These are phyloP conservation scores for Aureobasidium sp. DNA, from an alignment of 2,329 filamentous ascomycete species.

Conservation along the genomic window DNA sequence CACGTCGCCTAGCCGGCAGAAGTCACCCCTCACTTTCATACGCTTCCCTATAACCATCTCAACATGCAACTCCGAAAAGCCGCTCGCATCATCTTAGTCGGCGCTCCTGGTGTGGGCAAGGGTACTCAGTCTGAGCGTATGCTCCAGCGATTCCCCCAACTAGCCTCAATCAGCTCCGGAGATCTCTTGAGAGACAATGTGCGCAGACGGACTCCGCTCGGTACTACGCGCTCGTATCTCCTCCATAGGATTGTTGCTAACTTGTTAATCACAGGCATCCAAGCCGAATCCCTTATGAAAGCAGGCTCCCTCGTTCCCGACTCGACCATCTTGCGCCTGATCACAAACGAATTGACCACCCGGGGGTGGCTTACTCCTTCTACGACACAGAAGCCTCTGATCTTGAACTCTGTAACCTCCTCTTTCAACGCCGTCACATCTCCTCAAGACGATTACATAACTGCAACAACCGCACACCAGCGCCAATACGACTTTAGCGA, in stretches of 20 bases:
- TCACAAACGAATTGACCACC: constrained; percentile 76
- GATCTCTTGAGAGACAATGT: constrained; percentile 91
- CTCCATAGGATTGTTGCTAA: neutral
- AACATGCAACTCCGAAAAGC: constrained; percentile 52
- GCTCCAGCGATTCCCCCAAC: constrained; percentile 75
- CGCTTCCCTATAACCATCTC: constrained; percentile 10
- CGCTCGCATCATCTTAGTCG: constrained; percentile 87
- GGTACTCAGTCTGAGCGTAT: constrained; percentile 91
- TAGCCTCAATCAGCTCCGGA: constrained; percentile 87
- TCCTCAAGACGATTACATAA: constrained; percentile 33
- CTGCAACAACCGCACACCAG: constrained; percentile 24
- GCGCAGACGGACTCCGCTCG: constrained; percentile 74
- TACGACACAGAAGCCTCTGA: constrained; percentile 29
- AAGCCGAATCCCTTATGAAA: constrained; percentile 84
- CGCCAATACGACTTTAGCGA: constrained; percentile 46
- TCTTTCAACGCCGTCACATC: constrained; percentile 3
- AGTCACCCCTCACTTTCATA: neutral
- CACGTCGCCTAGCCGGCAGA: neutral
- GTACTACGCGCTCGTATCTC: constrained; percentile 38
- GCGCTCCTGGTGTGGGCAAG: constrained; percentile 94
- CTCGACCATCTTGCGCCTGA: constrained; percentile 82
- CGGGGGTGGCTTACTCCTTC: constrained; percentile 67
- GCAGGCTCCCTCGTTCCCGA: constrained; percentile 85
- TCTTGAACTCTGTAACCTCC: constrained; percentile 32
- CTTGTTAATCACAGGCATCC: constrained; percentile 59